Evolutionary conservation across 208 protist genomes (phyloP), one percentile per base, ranked within the genome.

Genomic region (Herpetomonas samuelpessoai): DNA sequence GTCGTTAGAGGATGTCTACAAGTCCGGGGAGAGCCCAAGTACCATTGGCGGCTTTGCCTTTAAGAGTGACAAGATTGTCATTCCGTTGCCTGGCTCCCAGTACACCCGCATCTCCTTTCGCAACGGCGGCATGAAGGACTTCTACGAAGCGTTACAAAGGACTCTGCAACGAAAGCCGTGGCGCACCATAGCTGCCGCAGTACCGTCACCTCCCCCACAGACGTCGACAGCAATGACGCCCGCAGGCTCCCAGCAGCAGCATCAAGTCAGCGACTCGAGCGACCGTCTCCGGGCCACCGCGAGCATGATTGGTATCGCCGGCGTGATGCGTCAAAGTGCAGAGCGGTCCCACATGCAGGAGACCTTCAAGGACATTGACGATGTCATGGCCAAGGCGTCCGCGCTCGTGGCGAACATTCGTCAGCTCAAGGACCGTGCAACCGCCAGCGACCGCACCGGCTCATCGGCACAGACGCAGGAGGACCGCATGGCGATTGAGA

Each of bases 301-400:
- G 1, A 71, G 77, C 22, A 76, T 80, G 28, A 72, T 90, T 0
- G 87, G 87, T 26, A 91, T 94, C 35, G 81, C 83, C 2, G 87
- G 83, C 46, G 74, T 94, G 12, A 83, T 91, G 75, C 72, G 80
- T 28, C 69, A 55, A 2, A 81, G 78, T 10, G 61, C 65, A 31
- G 71, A 90, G 65, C 70, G 65, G 2, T 67, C 70, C 16, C 57
- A 75, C 48, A 60, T 88, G 74, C 48, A 57, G 45, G 80, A 82
- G 21, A 82, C 83, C 0, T 65, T 94, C 25, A 74, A 70, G 51
- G 84, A 91, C 59, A 86, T 94, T 62, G 83, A 94, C 48, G 83
- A 94, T 53, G 79, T 94, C 0, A 94, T 94, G 87, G 69, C 63
- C 39, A 86, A 91, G 24, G 87, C 83, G 22, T 91, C 83, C 3